Percentiles rank a stretch among this genome's conserved stretches.
Conservation (phyloP, 2,329 filamentous ascomycete genomes). For the Pseudohalonectria lignicola region DNA sequence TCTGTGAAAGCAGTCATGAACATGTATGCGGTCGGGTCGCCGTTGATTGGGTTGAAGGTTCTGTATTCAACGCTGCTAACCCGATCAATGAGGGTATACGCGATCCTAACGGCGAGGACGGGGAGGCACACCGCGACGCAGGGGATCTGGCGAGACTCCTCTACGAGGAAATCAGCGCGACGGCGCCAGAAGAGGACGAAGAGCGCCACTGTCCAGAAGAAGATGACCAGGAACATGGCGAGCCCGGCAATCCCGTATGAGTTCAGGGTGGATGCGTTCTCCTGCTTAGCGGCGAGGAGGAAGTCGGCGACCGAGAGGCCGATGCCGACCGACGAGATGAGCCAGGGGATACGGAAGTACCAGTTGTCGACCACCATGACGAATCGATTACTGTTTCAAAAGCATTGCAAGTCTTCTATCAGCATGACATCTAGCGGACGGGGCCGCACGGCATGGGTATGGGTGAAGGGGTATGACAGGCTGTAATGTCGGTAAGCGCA, state of each 20-base stretch:
- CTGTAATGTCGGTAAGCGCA: slow-evolving; percentile 9
- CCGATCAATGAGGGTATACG: slow-evolving; percentile 14
- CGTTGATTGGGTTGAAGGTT: slow-evolving; percentile 7
- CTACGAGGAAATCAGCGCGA: slow-evolving; percentile 5
- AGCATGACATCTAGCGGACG: not conserved
- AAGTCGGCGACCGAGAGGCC: slow-evolving; percentile 7
- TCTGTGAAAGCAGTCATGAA: slow-evolving; percentile 19
- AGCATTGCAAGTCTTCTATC: too few relatives aligned
- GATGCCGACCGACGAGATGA: slow-evolving; percentile 6
- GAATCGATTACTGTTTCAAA: slow-evolving; percentile 10
- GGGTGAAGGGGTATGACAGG: not conserved
- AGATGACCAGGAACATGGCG: slow-evolving; percentile 4
- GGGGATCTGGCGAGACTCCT: slow-evolving; percentile 16
- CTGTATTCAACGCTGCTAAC: slow-evolving; percentile 4
- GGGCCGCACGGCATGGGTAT: not conserved
- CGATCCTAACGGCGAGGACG: slow-evolving; percentile 15
- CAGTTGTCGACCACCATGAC: slow-evolving; percentile 8
- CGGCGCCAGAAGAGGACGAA: slow-evolving; percentile 6
- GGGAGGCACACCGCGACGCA: slow-evolving; percentile 15
- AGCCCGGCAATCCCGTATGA: slow-evolving; percentile 4
- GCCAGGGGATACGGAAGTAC: slow-evolving; percentile 4
- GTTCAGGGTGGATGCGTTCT: slow-evolving; percentile 3
- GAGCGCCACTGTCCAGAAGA: slow-evolving; percentile 7
- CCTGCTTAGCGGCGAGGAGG: slow-evolving; percentile 4
- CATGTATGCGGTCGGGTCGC: slow-evolving; percentile 17